Evolutionary conservation across 257 asterid genomes (phyloP), one percentile per base, ranked within the genome.

Genomic region (Striga asiatica): DNA sequence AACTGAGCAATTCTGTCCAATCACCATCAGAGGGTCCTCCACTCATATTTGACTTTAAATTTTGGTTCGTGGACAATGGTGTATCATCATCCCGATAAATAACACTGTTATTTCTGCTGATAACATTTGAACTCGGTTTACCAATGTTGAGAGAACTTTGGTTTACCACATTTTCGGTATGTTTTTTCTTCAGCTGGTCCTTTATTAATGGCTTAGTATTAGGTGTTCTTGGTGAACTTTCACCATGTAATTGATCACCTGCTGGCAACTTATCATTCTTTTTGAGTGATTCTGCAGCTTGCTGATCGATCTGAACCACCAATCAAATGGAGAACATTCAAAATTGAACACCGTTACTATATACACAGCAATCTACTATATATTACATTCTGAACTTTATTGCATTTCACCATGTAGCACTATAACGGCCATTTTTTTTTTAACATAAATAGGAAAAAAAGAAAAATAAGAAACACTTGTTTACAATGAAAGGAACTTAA

Each of bases 271-370:
- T 77, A 47, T 92, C 97, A 64, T 71, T 75, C 76, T 92, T 88
- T 25, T 85, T 65, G 11, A 92, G 94, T 10, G 97, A 84, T 19
- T 76, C 97, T 27, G 98, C 98, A 56, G 98, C 98, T 84, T 92
- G 97, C 70, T 82, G 93, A 69, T 92, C 98, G 51, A 92, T 88
- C 98, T 92, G 74, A 66, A 68, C 60, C 67, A 35, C 54, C 68
- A 67, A 66, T 64, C 50, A 50, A 49, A 52, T 21, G 28, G 27
- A 24, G 50, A 54, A n/a, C 6, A 45, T 18, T 55, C 38, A 58
- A 12, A 45, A 28, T 22, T 29, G 32, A 38, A 50, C 54, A 46
- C 28, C 28, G 41, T 25, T 35, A 22, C 8, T 23, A 34, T 28
- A 56, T 55, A 9, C 35, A 66, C 45, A 47, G 23, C 50, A 43